phyloP scores from a whole-genome alignment of 805 yeast genomes.

The Yueomyces sp. region DNA sequence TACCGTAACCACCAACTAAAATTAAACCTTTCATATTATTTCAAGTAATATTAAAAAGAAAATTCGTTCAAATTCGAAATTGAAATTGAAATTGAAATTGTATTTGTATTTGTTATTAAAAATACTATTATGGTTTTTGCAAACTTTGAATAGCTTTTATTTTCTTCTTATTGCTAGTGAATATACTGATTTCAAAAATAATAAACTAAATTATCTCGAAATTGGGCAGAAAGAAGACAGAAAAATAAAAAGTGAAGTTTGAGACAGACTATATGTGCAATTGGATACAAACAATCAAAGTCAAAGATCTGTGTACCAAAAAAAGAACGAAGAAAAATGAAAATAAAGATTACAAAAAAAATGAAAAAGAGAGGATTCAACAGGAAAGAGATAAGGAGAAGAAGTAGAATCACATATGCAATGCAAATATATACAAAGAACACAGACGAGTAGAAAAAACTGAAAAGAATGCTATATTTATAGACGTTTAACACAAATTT shows the following conservation, averaged over 20 bases:
- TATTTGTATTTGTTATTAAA: neutral
- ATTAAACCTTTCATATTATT: conserved; percentile 84
- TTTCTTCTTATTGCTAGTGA: too few relatives aligned
- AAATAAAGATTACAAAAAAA: neutral
- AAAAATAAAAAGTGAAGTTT: too few relatives aligned
- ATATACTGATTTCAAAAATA: too few relatives aligned
- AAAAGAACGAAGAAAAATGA: neutral
- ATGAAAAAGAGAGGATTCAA: neutral
- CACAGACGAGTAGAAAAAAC: too few relatives aligned
- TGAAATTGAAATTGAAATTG: neutral
- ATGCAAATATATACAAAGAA: too few relatives aligned
- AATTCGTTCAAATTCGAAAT: neutral
- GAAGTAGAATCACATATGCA: too few relatives aligned
- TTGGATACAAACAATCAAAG: neutral
- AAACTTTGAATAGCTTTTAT: neutral
- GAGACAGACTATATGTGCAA: neutral
- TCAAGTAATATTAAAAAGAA: neutral
- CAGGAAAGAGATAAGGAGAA: too few relatives aligned
- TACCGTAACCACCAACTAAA: conserved; percentile 99
- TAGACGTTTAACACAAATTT: too few relatives aligned
- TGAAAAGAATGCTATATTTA: too few relatives aligned
- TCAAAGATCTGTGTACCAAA: neutral
- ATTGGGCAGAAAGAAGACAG: too few relatives aligned
- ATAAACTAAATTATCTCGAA: too few relatives aligned
- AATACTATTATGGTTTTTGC: neutral